These are phyloP conservation scores for Xylaria flabelliformis DNA, from an alignment of 495 filamentous ascomycete genomes.

Conservation along the genomic window DNA sequence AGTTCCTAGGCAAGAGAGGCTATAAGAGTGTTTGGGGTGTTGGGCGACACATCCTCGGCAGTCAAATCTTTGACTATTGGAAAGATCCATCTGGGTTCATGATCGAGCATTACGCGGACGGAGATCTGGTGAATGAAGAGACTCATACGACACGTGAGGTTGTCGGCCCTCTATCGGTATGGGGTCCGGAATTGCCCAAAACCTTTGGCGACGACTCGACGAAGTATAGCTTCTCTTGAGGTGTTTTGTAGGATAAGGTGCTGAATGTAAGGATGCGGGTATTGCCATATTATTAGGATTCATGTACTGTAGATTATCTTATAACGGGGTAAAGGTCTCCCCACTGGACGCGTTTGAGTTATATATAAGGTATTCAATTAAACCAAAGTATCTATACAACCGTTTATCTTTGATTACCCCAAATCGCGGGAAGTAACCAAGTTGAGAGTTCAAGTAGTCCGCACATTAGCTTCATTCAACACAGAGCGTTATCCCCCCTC, in stretches of 20 bases:
- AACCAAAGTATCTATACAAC: neutral
- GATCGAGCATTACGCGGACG: slow-evolving; percentile 62
- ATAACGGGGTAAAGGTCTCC: neutral
- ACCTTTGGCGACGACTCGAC: slow-evolving; percentile 22
- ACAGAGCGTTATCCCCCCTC: neutral
- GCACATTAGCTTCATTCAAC: neutral
- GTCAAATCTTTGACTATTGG: slow-evolving; percentile 65
- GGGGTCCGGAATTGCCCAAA: slow-evolving; percentile 29
- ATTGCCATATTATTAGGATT: neutral
- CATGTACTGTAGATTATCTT: neutral
- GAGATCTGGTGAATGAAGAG: slow-evolving; percentile 62
- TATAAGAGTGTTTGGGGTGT: slow-evolving; percentile 66
- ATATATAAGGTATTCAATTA: neutral
- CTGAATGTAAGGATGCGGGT: neutral
- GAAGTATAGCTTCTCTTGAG: slow-evolving; percentile 17
- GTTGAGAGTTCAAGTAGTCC: neutral
- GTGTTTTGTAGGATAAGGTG: neutral
- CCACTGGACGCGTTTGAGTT: too few species aligned
- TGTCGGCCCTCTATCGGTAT: slow-evolving; percentile 26
- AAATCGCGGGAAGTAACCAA: neutral
- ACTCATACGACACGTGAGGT: slow-evolving; percentile 42
- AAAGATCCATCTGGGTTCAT: slow-evolving; percentile 58
- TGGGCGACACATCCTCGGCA: slow-evolving; percentile 62
- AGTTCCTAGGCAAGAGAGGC: slow-evolving; percentile 59
- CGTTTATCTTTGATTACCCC: neutral